A percentile compares a stretch with the other conserved stretches of the same genome.
These are phyloP conservation scores for Penicillium sp. DNA, from an alignment of 2,329 filamentous ascomycete species.

Conservation along the genomic window DNA sequence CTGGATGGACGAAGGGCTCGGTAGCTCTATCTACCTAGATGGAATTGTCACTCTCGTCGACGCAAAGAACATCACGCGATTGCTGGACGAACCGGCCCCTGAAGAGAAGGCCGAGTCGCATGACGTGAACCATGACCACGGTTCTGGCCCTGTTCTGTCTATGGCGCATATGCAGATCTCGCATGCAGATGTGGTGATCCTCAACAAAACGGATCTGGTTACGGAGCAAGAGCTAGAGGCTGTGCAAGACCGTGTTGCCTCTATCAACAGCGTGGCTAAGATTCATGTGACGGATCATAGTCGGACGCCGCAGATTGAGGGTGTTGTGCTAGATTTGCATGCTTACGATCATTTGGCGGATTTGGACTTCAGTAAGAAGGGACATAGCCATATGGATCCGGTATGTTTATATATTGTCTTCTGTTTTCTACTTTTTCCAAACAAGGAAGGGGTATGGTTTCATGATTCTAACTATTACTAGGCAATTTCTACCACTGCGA, in stretches of 20 bases:
- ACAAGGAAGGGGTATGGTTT: no score
- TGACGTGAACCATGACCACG: slow-evolving; percentile 39
- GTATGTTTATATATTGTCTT: slow-evolving; percentile 45
- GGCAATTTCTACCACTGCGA: slow-evolving; percentile 80
- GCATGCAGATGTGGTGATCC: slow-evolving; percentile 88
- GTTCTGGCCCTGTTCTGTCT: slow-evolving; percentile 69
- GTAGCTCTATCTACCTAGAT: slow-evolving; percentile 92
- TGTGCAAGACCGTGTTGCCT: slow-evolving; percentile 68
- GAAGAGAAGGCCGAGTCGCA: slow-evolving; percentile 50
- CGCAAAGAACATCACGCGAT: slow-evolving; percentile 83
- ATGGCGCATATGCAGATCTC: slow-evolving; percentile 96
- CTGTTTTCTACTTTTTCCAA: neutral
- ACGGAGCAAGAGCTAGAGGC: slow-evolving; percentile 63
- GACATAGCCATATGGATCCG: slow-evolving; percentile 87
- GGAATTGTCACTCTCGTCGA: slow-evolving; percentile 96
- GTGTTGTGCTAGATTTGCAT: slow-evolving; percentile 82
- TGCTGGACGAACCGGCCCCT: slow-evolving; percentile 65
- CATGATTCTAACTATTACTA: slow-evolving; percentile 33
- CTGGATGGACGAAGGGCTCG: slow-evolving; percentile 95
- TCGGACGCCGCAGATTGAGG: slow-evolving; percentile 76
- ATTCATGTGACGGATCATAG: slow-evolving; percentile 79
- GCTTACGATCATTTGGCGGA: slow-evolving; percentile 82
- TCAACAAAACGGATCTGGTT: slow-evolving; percentile 92
- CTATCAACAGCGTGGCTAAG: slow-evolving; percentile 87
- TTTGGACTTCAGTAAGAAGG: slow-evolving; percentile 69